These are phyloP conservation scores for Fagopyrum tataricum DNA, from an alignment of 148 eudicot species.

Conservation along the genomic window DNA sequence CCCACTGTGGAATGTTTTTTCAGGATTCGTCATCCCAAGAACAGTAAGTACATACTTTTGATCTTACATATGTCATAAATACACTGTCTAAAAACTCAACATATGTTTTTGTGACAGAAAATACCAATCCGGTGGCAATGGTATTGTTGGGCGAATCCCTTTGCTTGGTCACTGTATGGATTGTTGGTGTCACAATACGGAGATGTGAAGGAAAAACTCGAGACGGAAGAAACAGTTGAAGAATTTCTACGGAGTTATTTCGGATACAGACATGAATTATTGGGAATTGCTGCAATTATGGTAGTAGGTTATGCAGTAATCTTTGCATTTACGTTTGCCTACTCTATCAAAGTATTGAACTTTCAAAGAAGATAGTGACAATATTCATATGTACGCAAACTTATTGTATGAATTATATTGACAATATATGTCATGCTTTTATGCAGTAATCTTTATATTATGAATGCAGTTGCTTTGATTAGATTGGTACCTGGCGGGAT, in stretches of 20 bases:
- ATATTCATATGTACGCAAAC: not conserved
- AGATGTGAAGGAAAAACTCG: conserved; percentile 24
- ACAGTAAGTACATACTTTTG: conserved; percentile 26
- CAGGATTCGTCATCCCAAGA: conserved; percentile 30
- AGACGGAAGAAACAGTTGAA: conserved; percentile 27
- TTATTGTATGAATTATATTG: not conserved
- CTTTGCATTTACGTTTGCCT: conserved; percentile 47
- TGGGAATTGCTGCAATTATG: conserved; percentile 41
- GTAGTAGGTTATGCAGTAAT: conserved; percentile 30
- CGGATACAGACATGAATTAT: conserved; percentile 36
- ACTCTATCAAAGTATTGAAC: conserved; percentile 42
- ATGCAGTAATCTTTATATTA: too few relatives aligned
- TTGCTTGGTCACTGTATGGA: conserved; percentile 60
- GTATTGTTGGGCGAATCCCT: conserved; percentile 55
- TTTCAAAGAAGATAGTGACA: conserved; percentile 38
- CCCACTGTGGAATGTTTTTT: conserved; percentile 33
- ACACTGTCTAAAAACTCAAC: not conserved
- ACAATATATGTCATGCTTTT: too few relatives aligned
- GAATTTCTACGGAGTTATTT: conserved; percentile 34
- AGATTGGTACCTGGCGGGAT: too few relatives aligned
- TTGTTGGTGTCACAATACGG: conserved; percentile 53
- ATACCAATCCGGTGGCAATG: conserved; percentile 61
- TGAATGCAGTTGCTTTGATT: too few relatives aligned
- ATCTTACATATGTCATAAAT: not conserved
- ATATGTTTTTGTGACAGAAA: conserved; percentile 17